Evolutionary conservation across 176 grass and related monocot species (phyloP), one percentile per base, ranked within the genome.

Genomic region (Aegilops tauschii): DNA sequence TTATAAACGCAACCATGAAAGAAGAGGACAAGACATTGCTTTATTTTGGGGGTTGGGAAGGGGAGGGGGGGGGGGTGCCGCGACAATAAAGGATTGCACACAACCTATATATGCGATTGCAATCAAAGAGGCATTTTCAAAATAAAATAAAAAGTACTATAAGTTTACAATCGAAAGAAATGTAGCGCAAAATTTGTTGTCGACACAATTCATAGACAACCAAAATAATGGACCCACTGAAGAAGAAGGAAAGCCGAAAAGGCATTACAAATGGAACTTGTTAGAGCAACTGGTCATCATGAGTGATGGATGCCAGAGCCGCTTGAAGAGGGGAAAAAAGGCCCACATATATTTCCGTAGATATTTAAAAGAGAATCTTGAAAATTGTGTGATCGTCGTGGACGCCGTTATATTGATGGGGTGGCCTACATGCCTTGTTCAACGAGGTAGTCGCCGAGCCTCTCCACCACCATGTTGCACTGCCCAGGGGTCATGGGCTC

Each of bases 401-500:
- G 37, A 25, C 13, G 14, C 42, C 61, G 10, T 45, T 45, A 45
- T 45, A 45, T 65, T 8, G 16, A 45, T 21, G 12, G 11, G 44
- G 42, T 18, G 25, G n/a, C 69, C 70, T 95, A 95, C 77, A 90
- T 87, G 87, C 93, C 90, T 79, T 95, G 93, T 10, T 95, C 93
- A 28, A 84, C 11, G 34, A 95, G 93, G 86, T 95, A 95, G 73
- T 95, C 93, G 21, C 93, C 93, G 12, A 95, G 85, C 86, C 88
- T 92, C 86, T 95, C 93, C 29, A 95, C 93, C 65, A 95, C 86
- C 85, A 95, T 85, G 79, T 90, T 95, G 86, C 93, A 95, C 72
- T 95, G 93, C 9, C 93, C 93, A 28, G 93, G 93, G 54, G 93
- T 91, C 93, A 95, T 95, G 65, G 93, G 93, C 89, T 95, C 93